These are phyloP conservation scores for Vitellaria paradoxa DNA, from an alignment of 179 eudicot species.

Conservation along the genomic window DNA sequence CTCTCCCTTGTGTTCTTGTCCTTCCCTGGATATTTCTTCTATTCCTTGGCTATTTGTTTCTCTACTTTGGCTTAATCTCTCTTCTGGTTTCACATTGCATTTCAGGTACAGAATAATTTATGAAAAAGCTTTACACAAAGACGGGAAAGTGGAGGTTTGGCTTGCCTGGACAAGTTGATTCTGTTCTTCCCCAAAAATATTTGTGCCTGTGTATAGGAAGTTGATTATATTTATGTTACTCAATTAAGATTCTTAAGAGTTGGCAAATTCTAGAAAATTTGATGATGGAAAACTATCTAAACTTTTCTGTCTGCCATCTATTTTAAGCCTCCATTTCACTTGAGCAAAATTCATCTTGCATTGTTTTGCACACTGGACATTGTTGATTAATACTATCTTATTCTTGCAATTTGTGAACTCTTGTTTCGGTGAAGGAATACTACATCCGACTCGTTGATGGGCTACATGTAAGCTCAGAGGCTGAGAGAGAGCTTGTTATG, in stretches of 20 bases:
- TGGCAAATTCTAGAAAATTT: too few relatives aligned
- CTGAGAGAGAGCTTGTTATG: slow-evolving; percentile 68
- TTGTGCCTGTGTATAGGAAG: too few relatives aligned
- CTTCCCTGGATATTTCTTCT: too few relatives aligned
- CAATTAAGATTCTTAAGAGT: too few relatives aligned
- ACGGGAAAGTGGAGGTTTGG: slow-evolving; percentile 6
- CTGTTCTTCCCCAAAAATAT: neutral
- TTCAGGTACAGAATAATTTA: slow-evolving; percentile 46
- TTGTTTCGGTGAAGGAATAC: slow-evolving; percentile 54
- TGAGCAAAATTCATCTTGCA: neutral
- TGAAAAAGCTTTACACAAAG: neutral
- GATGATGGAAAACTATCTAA: too few relatives aligned
- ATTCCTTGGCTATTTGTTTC: too few relatives aligned
- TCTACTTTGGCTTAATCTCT: too few relatives aligned
- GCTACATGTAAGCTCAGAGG: slow-evolving; percentile 66
- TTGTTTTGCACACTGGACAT: neutral
- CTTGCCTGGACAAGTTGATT: neutral
- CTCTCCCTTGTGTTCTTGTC: too few relatives aligned
- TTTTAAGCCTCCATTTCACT: neutral
- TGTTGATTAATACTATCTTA: neutral
- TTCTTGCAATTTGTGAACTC: neutral
- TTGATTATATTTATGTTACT: too few relatives aligned
- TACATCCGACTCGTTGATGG: slow-evolving; percentile 91
- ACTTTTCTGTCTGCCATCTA: neutral
- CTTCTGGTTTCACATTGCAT: slow-evolving; percentile 18